Conservation (phyloP, 345 rosid genomes). For the Brassica juncea region DNA sequence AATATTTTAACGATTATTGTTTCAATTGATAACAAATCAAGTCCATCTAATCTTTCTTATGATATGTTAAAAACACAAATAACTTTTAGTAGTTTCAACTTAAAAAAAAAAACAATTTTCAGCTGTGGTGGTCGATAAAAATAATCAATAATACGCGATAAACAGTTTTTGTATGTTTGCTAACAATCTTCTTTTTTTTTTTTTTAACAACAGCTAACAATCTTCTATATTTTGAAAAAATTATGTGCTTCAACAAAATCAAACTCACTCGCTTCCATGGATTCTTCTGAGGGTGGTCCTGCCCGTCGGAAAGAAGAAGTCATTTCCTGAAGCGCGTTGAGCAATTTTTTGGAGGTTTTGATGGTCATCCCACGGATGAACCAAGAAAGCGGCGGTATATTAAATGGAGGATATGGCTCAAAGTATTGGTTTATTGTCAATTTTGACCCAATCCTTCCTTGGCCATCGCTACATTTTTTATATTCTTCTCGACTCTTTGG, state of each 20-base stretch:
- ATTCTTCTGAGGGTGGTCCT: neutral
- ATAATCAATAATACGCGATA: neutral
- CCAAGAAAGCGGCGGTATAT: slow-evolving; percentile 84
- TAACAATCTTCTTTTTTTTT: too few relatives aligned
- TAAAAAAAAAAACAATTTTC: neutral
- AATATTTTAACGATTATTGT: neutral
- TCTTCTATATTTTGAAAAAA: neutral
- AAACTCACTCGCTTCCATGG: neutral
- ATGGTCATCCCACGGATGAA: slow-evolving; percentile 65
- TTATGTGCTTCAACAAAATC: neutral
- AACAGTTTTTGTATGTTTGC: neutral
- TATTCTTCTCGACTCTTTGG: slow-evolving; percentile 69
- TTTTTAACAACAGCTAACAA: too few relatives aligned
- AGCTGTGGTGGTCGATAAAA: neutral
- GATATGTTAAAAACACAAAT: neutral
- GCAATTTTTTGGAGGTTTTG: slow-evolving; percentile 58
- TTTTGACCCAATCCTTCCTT: slow-evolving; percentile 74
- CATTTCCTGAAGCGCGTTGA: neutral
- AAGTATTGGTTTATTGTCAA: slow-evolving; percentile 68
- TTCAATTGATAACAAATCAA: neutral
- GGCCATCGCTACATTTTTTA: slow-evolving; percentile 55
- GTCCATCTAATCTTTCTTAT: too few relatives aligned
- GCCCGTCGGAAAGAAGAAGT: neutral
- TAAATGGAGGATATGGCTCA: slow-evolving; percentile 61
- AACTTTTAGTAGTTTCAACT: neutral